Evolutionary conservation across 495 filamentous ascomycete species (phyloP), one percentile per base, ranked within the genome.

Genomic region (Pyrenula aspistea): DNA sequence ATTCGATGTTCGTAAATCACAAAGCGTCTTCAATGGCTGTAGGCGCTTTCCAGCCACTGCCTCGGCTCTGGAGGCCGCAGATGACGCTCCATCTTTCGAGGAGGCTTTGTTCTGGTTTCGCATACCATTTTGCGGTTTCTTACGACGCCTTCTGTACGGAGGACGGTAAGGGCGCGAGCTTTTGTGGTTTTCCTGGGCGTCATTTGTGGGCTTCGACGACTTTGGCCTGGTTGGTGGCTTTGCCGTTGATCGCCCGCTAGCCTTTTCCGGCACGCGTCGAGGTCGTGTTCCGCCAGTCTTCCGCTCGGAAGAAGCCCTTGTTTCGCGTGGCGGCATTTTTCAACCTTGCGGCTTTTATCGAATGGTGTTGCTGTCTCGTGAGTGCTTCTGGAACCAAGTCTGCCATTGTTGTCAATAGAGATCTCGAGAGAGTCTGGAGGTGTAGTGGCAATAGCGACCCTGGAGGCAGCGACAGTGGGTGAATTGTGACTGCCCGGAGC

Each of bases 1-100:
- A 74, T 78, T 15, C 36, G 23, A 0, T 22, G 22, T 19, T 19
- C 23, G 20, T 1, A 59, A 31, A 25, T 8, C 11, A 49, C 20
- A 53, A 10, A 47, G 21, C 31, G 56, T 23, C 51, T 47, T 59
- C 50, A 59, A 24, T 22, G 36, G 24, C 15, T 24, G 25, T 20
- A 25, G 12, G 22, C 22, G 24, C 53, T 67, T 71, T 53, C 22
- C n/a, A 52, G 19, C 50, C 8, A 10, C 8, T 52, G 50, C 50
- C 22, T 52, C 22, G 19, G 50, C 8, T 52, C 19, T 52, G 50
- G 8, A 4, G 19, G 8, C 31, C 4, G 31, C 15, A 42, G 31
- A 42, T 15, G 31, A 4, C 15, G 31, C 31, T 42, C 31, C 31
- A 4, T 15, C 31, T 8, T 4, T 15, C 15, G 31, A 42, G 31